Evolutionary conservation across 2,329 filamentous ascomycete genomes (phyloP).

Genomic region (Paraphaeosphaeria sporulosa): DNA sequence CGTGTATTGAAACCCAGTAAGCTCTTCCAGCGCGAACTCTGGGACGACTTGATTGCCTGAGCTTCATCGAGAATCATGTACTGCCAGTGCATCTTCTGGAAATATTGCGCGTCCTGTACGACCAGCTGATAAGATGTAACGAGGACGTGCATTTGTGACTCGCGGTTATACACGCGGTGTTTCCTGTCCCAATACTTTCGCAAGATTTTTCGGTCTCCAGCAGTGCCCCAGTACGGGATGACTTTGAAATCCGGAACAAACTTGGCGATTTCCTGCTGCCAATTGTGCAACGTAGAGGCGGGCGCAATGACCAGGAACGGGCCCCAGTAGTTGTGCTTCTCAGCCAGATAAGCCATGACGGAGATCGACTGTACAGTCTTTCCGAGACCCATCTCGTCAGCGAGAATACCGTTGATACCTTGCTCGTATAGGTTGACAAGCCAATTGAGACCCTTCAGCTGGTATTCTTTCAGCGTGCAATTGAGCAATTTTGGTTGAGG

Average conservation of each 20-base stretch:
- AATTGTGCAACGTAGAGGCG: slow-evolving; percentile 96
- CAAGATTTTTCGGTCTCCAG: slow-evolving; percentile 91
- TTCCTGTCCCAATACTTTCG: slow-evolving; percentile 99
- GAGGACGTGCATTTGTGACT: slow-evolving; percentile 93
- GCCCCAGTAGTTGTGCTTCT: slow-evolving; percentile 98
- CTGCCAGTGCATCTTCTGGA: slow-evolving; percentile 99
- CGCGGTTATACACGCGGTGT: slow-evolving; percentile 92
- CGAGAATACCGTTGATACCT: slow-evolving; percentile 98
- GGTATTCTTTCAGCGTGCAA: slow-evolving; percentile 96
- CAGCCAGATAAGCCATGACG: slow-evolving; percentile 97
- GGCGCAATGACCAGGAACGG: slow-evolving; percentile 97
- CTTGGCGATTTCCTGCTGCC: slow-evolving; percentile 96
- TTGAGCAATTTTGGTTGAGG: slow-evolving; percentile 93
- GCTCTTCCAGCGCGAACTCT: slow-evolving; percentile 96
- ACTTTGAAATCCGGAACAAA: slow-evolving; percentile 97
- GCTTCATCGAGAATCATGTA: slow-evolving; percentile 99
- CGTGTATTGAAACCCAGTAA: slow-evolving; percentile 93
- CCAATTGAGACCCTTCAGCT: slow-evolving; percentile 99
- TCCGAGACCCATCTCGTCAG: slow-evolving; percentile 99
- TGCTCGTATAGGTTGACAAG: slow-evolving; percentile 98
- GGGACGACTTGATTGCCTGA: slow-evolving; percentile 97
- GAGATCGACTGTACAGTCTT: slow-evolving; percentile 99
- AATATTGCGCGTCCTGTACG: slow-evolving; percentile 94
- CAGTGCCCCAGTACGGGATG: slow-evolving; percentile 95
- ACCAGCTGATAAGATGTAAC: slow-evolving; percentile 98